Conservation (phyloP, 169 alveolate species). For the Plasmodium vinckei region DNA sequence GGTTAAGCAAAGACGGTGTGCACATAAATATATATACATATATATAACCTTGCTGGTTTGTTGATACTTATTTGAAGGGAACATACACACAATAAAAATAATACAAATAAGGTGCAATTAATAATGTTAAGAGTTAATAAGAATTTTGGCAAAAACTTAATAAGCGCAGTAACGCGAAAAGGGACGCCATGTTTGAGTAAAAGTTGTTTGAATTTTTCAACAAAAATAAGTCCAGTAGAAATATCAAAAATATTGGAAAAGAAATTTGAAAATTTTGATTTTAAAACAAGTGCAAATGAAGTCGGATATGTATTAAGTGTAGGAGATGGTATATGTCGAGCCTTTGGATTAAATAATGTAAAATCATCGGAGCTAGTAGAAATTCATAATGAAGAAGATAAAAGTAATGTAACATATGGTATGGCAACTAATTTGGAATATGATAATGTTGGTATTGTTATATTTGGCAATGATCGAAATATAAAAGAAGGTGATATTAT, state of each 20-base stretch:
- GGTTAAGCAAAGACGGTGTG: too few species aligned
- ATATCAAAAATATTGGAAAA: constrained; percentile 88
- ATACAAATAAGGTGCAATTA: too few species aligned
- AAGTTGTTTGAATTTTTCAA: constrained; percentile 58
- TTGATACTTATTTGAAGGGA: not conserved
- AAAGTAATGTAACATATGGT: constrained; percentile 89
- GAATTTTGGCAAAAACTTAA: constrained; percentile 18
- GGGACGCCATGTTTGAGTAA: constrained; percentile 2
- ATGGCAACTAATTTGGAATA: constrained; percentile 98
- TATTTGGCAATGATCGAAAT: constrained; percentile 96
- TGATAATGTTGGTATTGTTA: constrained; percentile 98
- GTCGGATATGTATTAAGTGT: constrained; percentile 97
- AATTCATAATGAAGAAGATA: constrained; percentile 84
- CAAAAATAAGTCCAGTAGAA: constrained; percentile 89
- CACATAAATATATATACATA: not conserved
- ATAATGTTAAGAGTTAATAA: not conserved
- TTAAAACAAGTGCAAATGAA: constrained; percentile 84
- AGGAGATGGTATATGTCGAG: constrained; percentile 98
- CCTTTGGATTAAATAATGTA: constrained; percentile 95
- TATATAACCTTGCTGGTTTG: not conserved
- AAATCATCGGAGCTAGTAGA: constrained; percentile 97
- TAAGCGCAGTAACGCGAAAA: constrained; percentile 20
- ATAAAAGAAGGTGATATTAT: constrained; percentile 97
- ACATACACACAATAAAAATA: too few species aligned
- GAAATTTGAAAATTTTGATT: constrained; percentile 87